Base-by-base conservation (phyloP, 192 early-diverging fungal species). In the Haplosporangium gracile region DNA sequence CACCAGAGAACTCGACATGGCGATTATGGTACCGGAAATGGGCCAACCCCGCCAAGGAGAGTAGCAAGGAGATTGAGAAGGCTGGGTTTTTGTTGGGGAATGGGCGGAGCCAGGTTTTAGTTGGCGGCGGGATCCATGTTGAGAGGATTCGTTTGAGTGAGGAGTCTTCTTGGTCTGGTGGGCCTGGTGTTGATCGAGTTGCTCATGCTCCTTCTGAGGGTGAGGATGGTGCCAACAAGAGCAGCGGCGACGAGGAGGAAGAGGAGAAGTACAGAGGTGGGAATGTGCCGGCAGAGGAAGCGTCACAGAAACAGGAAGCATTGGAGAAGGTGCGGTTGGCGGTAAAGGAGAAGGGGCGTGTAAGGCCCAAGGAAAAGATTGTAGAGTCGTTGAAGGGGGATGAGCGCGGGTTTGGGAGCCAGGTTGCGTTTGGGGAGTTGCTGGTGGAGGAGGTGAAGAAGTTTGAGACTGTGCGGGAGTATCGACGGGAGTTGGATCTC, bases 121-220 rank as follows among this genome's bases (percentile, higher is more conserved):
- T 86, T 1, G 79, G 84, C 24, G 84, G 84, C 24, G 42, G 29
- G 22, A 77, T 86, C 68, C 80, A 86, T 47, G 57, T 78, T 42
- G 84, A 86, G 39, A 70, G 84, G 32, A 45, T 86, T 22, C 49
- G 74, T 1, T 38, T 86, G 63, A 76, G 42, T 40, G 79, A 86
- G 32, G 75, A 77, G 49, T 78, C 75, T 15, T 78, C 63, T 34
- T 86, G 84, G 84, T 78, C 84, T 1, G 84, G 84, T 49, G 84
- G 84, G 32, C 84, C 84, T 15, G 78, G 78, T 13, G 70, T 65
- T 16, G 60, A 65, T 32, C 60, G 60, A 0, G 60, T 65, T 65
- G 60, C 77, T 2, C 72, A 40, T 42, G 18, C 51, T 9, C 24
- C 29, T 55, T 20, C 70, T 7, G 39, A 5, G 29, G 32, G 7